Evolutionary conservation across 2,329 filamentous ascomycete genomes (phyloP).

Genomic region (Sphaceloma murrayae): DNA sequence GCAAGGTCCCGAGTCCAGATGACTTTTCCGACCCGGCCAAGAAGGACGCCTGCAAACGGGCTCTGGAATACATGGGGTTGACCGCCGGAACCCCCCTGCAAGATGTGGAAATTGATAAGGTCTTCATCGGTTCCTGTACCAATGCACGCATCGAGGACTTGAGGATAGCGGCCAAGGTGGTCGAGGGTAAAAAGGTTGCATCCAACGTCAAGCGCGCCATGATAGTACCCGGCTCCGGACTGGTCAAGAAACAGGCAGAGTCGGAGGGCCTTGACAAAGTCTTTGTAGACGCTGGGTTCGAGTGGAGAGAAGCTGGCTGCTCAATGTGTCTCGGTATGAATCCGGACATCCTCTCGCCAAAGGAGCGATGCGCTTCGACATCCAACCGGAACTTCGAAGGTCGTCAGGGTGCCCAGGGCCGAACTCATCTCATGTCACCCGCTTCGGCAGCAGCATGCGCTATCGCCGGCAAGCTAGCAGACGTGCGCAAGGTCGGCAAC

Average conservation of each 20-base stretch:
- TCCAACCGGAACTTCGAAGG: constrained; percentile 98
- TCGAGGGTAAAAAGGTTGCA: constrained; percentile 80
- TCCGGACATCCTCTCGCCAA: constrained; percentile 85
- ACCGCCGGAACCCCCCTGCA: constrained; percentile 79
- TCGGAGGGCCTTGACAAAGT: constrained; percentile 86
- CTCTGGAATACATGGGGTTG: constrained; percentile 94
- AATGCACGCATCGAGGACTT: constrained; percentile 96
- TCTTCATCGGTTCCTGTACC: constrained; percentile 97
- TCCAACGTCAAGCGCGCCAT: constrained; percentile 85
- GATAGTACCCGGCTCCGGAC: constrained; percentile 90
- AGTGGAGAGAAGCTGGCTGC: constrained; percentile 97
- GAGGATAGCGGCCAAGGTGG: constrained; percentile 72
- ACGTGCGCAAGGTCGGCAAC: constrained; percentile 69
- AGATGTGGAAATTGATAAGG: constrained; percentile 86
- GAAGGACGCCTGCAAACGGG: constrained; percentile 68
- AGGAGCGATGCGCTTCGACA: constrained; percentile 89
- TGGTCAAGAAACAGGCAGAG: constrained; percentile 88
- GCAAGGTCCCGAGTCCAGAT: constrained; percentile 79
- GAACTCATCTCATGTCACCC: constrained; percentile 93
- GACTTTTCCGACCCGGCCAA: constrained; percentile 72
- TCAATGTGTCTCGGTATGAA: constrained; percentile 99
- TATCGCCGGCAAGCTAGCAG: constrained; percentile 80
- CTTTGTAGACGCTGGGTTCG: constrained; percentile 84
- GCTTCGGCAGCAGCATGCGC: constrained; percentile 91
- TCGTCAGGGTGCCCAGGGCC: constrained; percentile 79